phyloP scores from a whole-genome alignment of 2,329 filamentous ascomycete genomes.

The Fusarium armeniacum region DNA sequence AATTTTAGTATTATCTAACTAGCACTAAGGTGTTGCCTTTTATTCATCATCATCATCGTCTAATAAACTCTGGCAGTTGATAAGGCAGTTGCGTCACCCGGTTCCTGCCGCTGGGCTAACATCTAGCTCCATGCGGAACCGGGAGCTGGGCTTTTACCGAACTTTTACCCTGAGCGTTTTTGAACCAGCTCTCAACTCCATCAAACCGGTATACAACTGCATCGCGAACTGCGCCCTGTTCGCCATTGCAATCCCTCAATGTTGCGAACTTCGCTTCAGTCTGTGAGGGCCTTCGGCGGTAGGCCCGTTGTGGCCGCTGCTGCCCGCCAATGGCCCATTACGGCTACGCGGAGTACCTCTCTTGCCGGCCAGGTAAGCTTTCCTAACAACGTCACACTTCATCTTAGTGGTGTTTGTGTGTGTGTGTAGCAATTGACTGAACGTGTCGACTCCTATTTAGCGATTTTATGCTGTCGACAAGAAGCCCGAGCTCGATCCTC shows the following conservation, averaged over 20 bases:
- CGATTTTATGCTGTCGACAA: slow-evolving; percentile 70
- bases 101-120: slow-evolving; percentile 54
- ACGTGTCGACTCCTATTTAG: slow-evolving; percentile 54
- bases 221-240: slow-evolving; percentile 53
- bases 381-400: slow-evolving; percentile 54
- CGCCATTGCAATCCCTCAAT: slow-evolving; percentile 69
- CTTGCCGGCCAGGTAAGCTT: slow-evolving; percentile 54
- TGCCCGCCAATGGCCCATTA: slow-evolving; percentile 70
- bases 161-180: slow-evolving; percentile 62
- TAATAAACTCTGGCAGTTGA: slow-evolving; percentile 6
- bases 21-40: neutral
- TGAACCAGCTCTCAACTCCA: slow-evolving; percentile 54
- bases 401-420: slow-evolving; percentile 23
- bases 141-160: slow-evolving; percentile 58
- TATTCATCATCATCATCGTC: neutral
- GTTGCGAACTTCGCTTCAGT: slow-evolving; percentile 78
- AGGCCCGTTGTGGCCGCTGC: slow-evolving; percentile 66
- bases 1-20: neutral
- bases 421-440: slow-evolving; percentile 52
- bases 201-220: slow-evolving; percentile 52
- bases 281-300: slow-evolving; percentile 71
- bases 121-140: slow-evolving; percentile 44
- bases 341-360: slow-evolving; percentile 54
- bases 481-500: slow-evolving; percentile 64
- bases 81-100: slow-evolving; percentile 53